phyloP scores from a whole-genome alignment of 768 basidiomycete species.

The Russula sp. region DNA sequence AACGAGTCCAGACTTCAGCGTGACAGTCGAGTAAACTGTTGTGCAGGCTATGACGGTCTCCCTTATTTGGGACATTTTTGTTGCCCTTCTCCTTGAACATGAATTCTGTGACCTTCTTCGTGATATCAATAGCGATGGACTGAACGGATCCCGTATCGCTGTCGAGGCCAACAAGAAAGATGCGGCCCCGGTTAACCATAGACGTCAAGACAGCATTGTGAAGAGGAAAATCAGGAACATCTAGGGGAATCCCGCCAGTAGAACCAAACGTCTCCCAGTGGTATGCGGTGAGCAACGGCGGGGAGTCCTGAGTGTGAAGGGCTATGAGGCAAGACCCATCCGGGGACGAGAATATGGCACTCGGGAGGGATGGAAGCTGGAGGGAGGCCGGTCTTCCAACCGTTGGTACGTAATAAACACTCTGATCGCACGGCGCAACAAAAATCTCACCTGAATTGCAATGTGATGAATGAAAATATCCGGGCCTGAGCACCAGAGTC shows the following conservation, averaged over 20 bases:
- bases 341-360: slow-evolving; percentile 41
- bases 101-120: slow-evolving; percentile 50
- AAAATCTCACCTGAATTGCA: slow-evolving; percentile 44
- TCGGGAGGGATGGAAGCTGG: slow-evolving; percentile 33
- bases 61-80: slow-evolving; percentile 20
- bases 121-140: slow-evolving; percentile 49
- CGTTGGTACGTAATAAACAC: background rate
- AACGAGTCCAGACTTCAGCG: slow-evolving; percentile 12
- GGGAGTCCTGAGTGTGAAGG: slow-evolving; percentile 23
- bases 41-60: slow-evolving; percentile 31
- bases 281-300: slow-evolving; percentile 34
- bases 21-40: slow-evolving; percentile 31
- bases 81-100: slow-evolving; percentile 43
- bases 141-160: slow-evolving; percentile 28
- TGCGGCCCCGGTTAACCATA: slow-evolving; percentile 36
- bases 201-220: slow-evolving; percentile 39
- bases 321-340: slow-evolving; percentile 50
- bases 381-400: slow-evolving; percentile 40
- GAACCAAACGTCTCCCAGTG: slow-evolving; percentile 57
- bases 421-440: background rate
- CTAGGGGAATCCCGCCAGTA: slow-evolving; percentile 36
- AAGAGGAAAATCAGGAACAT: slow-evolving; percentile 29
- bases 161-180: slow-evolving; percentile 42
- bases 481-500: slow-evolving; percentile 40
- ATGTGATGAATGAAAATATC: slow-evolving; percentile 48